Base-by-base conservation (phyloP, 768 basidiomycete species). In the Agaricus sinodeliciosus region DNA sequence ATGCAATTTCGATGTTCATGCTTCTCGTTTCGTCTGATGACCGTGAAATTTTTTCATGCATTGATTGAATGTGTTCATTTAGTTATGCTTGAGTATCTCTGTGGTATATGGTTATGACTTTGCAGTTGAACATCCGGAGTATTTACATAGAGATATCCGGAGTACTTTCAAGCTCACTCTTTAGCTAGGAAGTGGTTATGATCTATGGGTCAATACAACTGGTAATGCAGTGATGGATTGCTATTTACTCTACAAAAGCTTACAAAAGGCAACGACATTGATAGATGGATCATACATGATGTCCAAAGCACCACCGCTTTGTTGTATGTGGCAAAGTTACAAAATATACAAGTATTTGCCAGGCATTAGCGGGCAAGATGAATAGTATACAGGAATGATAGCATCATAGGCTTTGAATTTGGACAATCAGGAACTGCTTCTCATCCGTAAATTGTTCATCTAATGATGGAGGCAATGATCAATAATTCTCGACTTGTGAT, bases 361-460 rank as follows among this genome's bases (percentile, higher is more conserved):
- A 31, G 31, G 31, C 1, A 31, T 31, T 8, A 31, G 31, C 22
- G 22, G 22, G 22, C 22, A 22, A 22, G 22, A 22, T 22, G 26
- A n/a, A n/a, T 26, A 28, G 4, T 44, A 25, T 12, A 11, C 43
- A 12, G 15, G 26, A 12, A 44, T 44, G 26, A 16, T 28, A 22
- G n/a, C 34, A 42, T 73, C 69, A 92, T 54, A 92, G 79, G 51
- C 73, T 77, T 70, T 91, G 86, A 55, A 93, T 95, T 70, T 97
- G 94, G 27, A 83, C 84, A 59, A 97, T 91, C 62, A 96, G 77
- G 74, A 95, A 97, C 59, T 93, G 90, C 65, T 97, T 97, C 79
- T 97, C 94, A 67, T 97, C 92, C 60, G 82, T 93, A 69, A 95
- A 97, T 73, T 97, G 94, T 65, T 96, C 95, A 69, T 97, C 93